Conservation (phyloP, 1,139 yeast genomes). For the Pichia norvegensis region DNA sequence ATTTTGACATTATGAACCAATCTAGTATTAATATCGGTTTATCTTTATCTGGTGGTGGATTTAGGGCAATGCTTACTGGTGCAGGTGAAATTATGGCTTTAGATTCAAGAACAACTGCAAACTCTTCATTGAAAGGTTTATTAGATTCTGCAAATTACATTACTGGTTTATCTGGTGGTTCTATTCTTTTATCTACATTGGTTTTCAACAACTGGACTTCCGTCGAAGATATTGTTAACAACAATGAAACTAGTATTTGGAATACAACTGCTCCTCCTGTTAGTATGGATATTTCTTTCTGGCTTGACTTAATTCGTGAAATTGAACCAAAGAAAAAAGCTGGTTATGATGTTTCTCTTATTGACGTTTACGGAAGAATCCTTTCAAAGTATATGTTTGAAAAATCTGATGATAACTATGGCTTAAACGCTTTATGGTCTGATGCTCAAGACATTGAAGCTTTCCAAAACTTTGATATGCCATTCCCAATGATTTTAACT, state of each 20-base stretch:
- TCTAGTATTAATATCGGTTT: conserved; percentile 40
- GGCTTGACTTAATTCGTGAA: conserved; percentile 40
- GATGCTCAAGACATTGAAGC: conserved; percentile 27
- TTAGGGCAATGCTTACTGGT: conserved; percentile 58
- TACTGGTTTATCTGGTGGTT: conserved; percentile 65
- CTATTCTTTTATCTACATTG: conserved; percentile 52
- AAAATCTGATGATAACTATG: conserved; percentile 32
- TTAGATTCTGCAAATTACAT: conserved; percentile 48
- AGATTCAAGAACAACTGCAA: conserved; percentile 34
- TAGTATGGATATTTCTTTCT: conserved; percentile 32
- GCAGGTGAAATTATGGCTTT: conserved; percentile 54
- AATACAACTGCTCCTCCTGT: conserved; percentile 35
- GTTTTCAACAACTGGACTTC: conserved; percentile 41
- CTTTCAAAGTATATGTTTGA: conserved; percentile 42
- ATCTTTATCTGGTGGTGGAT: conserved; percentile 71
- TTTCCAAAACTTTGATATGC: conserved; percentile 32
- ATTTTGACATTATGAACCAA: conserved; percentile 15
- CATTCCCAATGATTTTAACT: conserved; percentile 38
- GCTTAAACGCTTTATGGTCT: conserved; percentile 31
- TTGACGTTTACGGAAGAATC: conserved; percentile 66
- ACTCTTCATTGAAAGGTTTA: conserved; percentile 39
- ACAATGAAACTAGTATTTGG: conserved; percentile 45
- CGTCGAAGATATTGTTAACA: conserved; percentile 30
- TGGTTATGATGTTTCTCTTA: conserved; percentile 52
- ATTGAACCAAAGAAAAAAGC: conserved; percentile 43